Conservation (phyloP, 225 moss, liverwort and hornwort genomes). For the Straminergon stramineum region DNA sequence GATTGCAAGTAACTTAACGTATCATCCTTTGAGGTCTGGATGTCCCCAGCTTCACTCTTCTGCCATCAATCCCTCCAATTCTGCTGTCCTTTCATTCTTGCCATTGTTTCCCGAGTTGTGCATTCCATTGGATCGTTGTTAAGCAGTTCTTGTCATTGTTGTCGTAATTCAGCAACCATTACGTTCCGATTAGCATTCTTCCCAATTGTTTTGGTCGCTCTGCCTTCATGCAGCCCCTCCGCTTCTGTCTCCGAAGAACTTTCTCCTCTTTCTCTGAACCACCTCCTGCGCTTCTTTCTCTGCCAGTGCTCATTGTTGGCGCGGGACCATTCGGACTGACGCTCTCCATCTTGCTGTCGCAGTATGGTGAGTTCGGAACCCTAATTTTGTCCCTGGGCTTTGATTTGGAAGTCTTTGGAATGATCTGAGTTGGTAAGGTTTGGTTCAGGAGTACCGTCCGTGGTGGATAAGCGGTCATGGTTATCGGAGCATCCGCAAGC, state of each 20-base stretch:
- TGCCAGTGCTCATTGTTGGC: constrained; percentile 84
- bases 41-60: neutral
- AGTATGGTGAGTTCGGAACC: constrained; percentile 54
- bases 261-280: neutral
- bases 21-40: neutral
- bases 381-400: neutral
- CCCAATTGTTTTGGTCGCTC: neutral
- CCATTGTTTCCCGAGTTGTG: neutral
- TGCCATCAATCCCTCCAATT: neutral
- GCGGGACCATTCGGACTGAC: constrained; percentile 92
- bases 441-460: constrained; percentile 52
- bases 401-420: neutral
- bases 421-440: neutral
- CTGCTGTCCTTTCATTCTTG: neutral
- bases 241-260: neutral
- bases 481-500: constrained; percentile 89
- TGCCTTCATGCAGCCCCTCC: constrained; percentile 3
- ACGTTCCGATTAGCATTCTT: neutral
- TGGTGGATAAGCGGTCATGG: constrained; percentile 58
- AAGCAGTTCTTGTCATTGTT: neutral
- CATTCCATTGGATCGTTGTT: neutral
- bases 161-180: neutral
- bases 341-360: constrained; percentile 77
- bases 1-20: too few relatives aligned
- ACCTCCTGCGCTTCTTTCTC: neutral